Evolutionary conservation across 2,329 filamentous ascomycete genomes (phyloP).

Genomic region (Xylaria sp.): DNA sequence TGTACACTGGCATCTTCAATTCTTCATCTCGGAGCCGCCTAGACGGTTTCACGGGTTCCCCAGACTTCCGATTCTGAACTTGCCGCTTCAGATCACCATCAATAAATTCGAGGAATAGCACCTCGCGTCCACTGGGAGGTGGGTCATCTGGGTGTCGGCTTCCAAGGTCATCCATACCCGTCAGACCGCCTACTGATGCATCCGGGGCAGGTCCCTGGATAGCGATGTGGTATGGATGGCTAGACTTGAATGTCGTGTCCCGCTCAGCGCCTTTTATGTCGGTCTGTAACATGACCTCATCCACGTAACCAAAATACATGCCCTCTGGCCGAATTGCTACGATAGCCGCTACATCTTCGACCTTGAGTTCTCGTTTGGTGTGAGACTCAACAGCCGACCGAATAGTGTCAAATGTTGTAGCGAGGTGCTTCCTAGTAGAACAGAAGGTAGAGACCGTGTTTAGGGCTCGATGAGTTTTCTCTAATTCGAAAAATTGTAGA

Average conservation of each 20-base stretch:
- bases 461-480: conserved; percentile 79
- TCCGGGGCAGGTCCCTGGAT: conserved; percentile 58
- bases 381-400: conserved; percentile 84
- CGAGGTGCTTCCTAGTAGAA: conserved; percentile 87
- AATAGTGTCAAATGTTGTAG: conserved; percentile 90
- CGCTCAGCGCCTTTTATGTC: conserved; percentile 72
- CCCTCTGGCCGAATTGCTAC: conserved; percentile 77
- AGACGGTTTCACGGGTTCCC: conserved; percentile 70
- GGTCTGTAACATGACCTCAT: conserved; percentile 81
- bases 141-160: conserved; percentile 40
- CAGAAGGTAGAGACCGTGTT: conserved; percentile 96
- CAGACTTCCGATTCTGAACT: conserved; percentile 73
- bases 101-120: conserved; percentile 89
- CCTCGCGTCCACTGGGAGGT: conserved; percentile 59
- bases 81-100: conserved; percentile 90
- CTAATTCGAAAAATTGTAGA: conserved; percentile 71
- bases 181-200: conserved; percentile 61
- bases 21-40: conserved; percentile 76
- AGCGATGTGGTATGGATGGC: conserved; percentile 57
- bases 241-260: conserved; percentile 68
- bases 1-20: conserved; percentile 89
- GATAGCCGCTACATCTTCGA: conserved; percentile 84
- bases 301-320: conserved; percentile 84
- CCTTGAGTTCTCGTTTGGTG: conserved; percentile 69
- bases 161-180: conserved; percentile 53